phyloP scores from a whole-genome alignment of 768 basidiomycete species.

The Lactarius psammicola region DNA sequence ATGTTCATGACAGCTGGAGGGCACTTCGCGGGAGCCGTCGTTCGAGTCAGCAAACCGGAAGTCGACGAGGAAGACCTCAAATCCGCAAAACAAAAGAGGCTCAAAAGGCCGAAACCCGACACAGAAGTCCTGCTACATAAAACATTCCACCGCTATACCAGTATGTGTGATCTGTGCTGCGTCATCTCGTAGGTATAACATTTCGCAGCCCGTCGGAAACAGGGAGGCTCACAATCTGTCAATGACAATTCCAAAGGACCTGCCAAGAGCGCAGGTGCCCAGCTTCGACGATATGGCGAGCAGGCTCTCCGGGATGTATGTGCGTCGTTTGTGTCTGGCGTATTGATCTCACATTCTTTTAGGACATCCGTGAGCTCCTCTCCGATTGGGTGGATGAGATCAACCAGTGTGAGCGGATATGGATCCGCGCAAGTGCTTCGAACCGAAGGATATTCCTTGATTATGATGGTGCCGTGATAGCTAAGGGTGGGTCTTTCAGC shows the following conservation, averaged over 20 bases:
- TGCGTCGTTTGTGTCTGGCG: slow-evolving; percentile 12
- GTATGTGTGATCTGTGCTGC: slow-evolving; percentile 47
- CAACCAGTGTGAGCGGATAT: slow-evolving; percentile 81
- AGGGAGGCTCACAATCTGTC: slow-evolving; percentile 90
- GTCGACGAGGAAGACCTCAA: slow-evolving; percentile 40
- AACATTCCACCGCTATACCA: slow-evolving; percentile 98
- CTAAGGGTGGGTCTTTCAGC: slow-evolving; percentile 46
- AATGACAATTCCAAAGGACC: slow-evolving; percentile 93
- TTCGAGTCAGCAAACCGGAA: slow-evolving; percentile 58
- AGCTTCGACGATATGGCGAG: slow-evolving; percentile 92
- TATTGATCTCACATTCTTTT: slow-evolving; percentile 9
- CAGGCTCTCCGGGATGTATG: slow-evolving; percentile 84
- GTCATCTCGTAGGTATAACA: background rate
- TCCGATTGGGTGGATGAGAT: slow-evolving; percentile 88
- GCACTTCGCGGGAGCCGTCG: slow-evolving; percentile 94
- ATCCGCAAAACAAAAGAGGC: slow-evolving; percentile 39
- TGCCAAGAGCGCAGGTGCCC: slow-evolving; percentile 93
- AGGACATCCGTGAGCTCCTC: slow-evolving; percentile 89
- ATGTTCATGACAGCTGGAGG: slow-evolving; percentile 97
- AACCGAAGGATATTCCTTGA: slow-evolving; percentile 90
- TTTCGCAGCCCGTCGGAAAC: slow-evolving; percentile 83
- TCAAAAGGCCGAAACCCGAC: slow-evolving; percentile 67
- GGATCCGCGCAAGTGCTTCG: slow-evolving; percentile 83
- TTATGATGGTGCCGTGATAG: slow-evolving; percentile 75
- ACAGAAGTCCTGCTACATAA: slow-evolving; percentile 85